Percentiles rank a stretch among this genome's conserved stretches.
Evolutionary conservation across 2,329 filamentous ascomycete genomes (phyloP).

Genomic region (Monilinia fructigena): DNA sequence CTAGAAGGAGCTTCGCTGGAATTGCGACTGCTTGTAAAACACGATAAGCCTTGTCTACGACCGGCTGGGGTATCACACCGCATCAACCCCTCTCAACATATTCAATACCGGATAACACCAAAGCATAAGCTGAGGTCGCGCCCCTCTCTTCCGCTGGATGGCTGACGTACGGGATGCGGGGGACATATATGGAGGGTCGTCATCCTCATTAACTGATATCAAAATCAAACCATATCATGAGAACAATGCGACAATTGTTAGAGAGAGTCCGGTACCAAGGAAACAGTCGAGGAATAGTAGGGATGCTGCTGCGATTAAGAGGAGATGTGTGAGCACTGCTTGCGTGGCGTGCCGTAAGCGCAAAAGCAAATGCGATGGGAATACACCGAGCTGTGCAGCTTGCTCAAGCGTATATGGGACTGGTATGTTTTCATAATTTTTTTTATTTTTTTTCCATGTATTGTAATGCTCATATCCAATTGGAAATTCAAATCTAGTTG

Average conservation of each 20-base stretch:
- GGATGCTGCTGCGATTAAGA: conserved; percentile 49
- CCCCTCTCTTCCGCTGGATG: conserved; percentile 19
- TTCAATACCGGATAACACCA: conserved; percentile 12
- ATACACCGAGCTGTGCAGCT: conserved; percentile 87
- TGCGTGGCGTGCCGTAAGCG: conserved; percentile 76
- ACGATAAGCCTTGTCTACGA: conserved; percentile 9
- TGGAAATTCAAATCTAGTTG: neutral
- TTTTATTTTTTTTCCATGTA: neutral
- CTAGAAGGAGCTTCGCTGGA: neutral
- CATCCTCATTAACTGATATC: conserved; percentile 8
- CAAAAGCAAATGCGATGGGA: conserved; percentile 90
- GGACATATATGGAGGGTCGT: conserved; percentile 8
- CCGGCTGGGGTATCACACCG: neutral
- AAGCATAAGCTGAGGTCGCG: conserved; percentile 6
- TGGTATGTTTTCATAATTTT: conserved; percentile 31
- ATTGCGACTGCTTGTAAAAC: neutral
- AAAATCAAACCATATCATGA: conserved; percentile 10
- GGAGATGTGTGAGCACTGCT: conserved; percentile 79
- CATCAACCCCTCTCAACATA: neutral
- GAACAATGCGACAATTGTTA: conserved; percentile 3
- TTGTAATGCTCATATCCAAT: neutral
- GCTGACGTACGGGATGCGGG: conserved; percentile 22
- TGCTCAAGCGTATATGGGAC: conserved; percentile 91
- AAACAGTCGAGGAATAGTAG: conserved; percentile 38
- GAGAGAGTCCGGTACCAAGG: conserved; percentile 28